These are phyloP conservation scores for Colletotrichum echinochloae DNA, from an alignment of 2,329 filamentous ascomycete genomes.

Conservation along the genomic window DNA sequence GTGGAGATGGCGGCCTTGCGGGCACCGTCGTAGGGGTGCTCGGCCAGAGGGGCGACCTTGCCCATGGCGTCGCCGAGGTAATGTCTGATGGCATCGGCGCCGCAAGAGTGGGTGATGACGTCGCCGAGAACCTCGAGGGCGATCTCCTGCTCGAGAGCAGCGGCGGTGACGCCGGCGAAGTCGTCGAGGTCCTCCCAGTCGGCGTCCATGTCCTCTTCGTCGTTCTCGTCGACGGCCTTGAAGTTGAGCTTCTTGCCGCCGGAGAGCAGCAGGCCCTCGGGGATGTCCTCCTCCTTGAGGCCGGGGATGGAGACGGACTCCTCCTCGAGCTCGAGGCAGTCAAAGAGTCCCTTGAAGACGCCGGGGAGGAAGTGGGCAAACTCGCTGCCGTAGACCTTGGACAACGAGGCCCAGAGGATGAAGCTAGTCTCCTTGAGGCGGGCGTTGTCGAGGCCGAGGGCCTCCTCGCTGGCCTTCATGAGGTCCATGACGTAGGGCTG, in stretches of 20 bases:
- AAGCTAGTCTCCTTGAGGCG: conserved; percentile 96
- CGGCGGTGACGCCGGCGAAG: conserved; percentile 84
- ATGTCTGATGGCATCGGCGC: conserved; percentile 76
- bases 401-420: conserved; percentile 94
- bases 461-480: conserved; percentile 94
- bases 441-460: conserved; percentile 87
- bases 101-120: conserved; percentile 87
- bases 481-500: conserved; percentile 90
- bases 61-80: conserved; percentile 92
- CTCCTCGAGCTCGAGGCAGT: conserved; percentile 88
- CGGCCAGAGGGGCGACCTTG: conserved; percentile 81
- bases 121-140: conserved; percentile 95
- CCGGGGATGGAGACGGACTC: conserved; percentile 87
- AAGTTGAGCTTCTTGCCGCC: conserved; percentile 89
- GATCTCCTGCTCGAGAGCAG: conserved; percentile 97
- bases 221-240: conserved; percentile 66
- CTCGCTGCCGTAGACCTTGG: conserved; percentile 90
- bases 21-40: conserved; percentile 93
- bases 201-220: conserved; percentile 69
- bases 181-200: conserved; percentile 89
- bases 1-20: conserved; percentile 93
- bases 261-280: conserved; percentile 79
- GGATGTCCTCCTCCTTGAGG: conserved; percentile 60
- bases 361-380: conserved; percentile 83
- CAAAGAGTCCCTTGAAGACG: conserved; percentile 83